Evolutionary conservation across 1,284 basidiomycete species (phyloP).

Genomic region (Cryptococcus sp.): DNA sequence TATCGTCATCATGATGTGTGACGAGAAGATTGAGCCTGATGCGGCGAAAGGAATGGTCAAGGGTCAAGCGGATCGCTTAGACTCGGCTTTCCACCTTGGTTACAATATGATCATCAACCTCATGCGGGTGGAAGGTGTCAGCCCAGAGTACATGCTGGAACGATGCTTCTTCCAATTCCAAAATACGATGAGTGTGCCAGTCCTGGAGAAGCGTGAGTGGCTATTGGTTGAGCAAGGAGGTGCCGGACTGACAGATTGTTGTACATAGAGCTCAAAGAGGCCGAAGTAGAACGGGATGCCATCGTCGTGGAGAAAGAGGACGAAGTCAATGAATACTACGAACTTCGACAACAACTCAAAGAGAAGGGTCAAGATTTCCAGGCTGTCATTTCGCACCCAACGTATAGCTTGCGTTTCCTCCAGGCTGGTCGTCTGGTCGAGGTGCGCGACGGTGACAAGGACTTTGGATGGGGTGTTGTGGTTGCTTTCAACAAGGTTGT

Average conservation of each 20-base stretch:
- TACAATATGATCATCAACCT: slow-evolving; percentile 99
- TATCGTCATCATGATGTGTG: slow-evolving; percentile 99
- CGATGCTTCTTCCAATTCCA: slow-evolving; percentile 99
- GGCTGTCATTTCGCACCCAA: slow-evolving; percentile 91
- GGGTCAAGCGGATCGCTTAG: slow-evolving; percentile 93
- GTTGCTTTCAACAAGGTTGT: slow-evolving; percentile 81
- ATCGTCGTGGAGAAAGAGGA: slow-evolving; percentile 81
- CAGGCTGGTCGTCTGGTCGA: slow-evolving; percentile 88
- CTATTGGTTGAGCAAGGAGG: not conserved
- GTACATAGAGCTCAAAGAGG: slow-evolving; percentile 66
- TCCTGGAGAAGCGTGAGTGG: slow-evolving; percentile 75
- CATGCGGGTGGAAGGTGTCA: slow-evolving; percentile 98
- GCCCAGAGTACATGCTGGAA: slow-evolving; percentile 98
- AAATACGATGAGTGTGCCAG: slow-evolving; percentile 84
- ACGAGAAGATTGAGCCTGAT: slow-evolving; percentile 92
- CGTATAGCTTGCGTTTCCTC: slow-evolving; percentile 89
- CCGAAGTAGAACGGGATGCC: slow-evolving; percentile 68
- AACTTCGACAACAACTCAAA: slow-evolving; percentile 85
- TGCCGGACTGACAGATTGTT: not conserved
- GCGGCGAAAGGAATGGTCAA: slow-evolving; percentile 98
- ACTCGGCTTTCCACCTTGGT: slow-evolving; percentile 97
- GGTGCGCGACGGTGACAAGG: slow-evolving; percentile 78
- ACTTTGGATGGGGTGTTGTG: slow-evolving; percentile 96
- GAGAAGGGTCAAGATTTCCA: slow-evolving; percentile 82
- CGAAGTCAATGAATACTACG: slow-evolving; percentile 85